Conservation (phyloP, 768 basidiomycete species). For the Hysterangium stoloniferum region DNA sequence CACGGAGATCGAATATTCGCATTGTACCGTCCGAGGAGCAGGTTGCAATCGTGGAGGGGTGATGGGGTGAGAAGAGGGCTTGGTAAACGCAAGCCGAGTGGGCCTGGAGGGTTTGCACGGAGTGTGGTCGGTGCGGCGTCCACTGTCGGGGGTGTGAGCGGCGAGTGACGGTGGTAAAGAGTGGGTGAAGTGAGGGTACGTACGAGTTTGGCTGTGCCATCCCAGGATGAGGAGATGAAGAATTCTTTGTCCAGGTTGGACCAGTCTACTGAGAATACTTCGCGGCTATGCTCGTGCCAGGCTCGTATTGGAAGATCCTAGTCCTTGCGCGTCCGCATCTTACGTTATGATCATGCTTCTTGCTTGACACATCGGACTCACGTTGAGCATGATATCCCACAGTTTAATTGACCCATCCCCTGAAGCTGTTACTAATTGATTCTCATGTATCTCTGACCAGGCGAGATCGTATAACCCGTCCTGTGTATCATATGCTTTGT, state of each 20-base stretch:
- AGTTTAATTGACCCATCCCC: slow-evolving; percentile 87
- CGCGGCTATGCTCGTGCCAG: slow-evolving; percentile 92
- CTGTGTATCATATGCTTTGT: slow-evolving; percentile 79
- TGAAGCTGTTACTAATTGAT: slow-evolving; percentile 82
- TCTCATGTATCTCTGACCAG: slow-evolving; percentile 94
- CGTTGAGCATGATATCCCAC: slow-evolving; percentile 86
- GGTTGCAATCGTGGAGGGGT: slow-evolving; percentile 71
- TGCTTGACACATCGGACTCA: slow-evolving; percentile 28
- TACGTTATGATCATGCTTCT: slow-evolving; percentile 2
- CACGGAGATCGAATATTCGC: slow-evolving; percentile 61
- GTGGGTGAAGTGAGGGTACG: slow-evolving; percentile 22
- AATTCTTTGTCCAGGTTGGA: slow-evolving; percentile 86
- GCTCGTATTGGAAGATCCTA: slow-evolving; percentile 84
- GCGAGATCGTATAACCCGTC: slow-evolving; percentile 87
- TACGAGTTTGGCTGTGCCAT: slow-evolving; percentile 83
- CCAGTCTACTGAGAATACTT: slow-evolving; percentile 94
- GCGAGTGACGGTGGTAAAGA: background rate
- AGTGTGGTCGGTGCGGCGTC: slow-evolving; percentile 75
- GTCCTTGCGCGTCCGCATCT: slow-evolving; percentile 16
- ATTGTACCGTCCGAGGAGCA: slow-evolving; percentile 85
- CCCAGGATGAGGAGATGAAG: slow-evolving; percentile 88
- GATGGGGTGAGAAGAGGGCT: slow-evolving; percentile 88
- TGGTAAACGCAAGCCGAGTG: slow-evolving; percentile 84
- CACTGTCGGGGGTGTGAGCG: slow-evolving; percentile 44
- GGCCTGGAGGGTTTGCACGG: slow-evolving; percentile 74